Percentiles rank a stretch among this genome's conserved stretches.
phyloP scores from a whole-genome alignment of 164 flowering plant species.

The Santalum album region DNA sequence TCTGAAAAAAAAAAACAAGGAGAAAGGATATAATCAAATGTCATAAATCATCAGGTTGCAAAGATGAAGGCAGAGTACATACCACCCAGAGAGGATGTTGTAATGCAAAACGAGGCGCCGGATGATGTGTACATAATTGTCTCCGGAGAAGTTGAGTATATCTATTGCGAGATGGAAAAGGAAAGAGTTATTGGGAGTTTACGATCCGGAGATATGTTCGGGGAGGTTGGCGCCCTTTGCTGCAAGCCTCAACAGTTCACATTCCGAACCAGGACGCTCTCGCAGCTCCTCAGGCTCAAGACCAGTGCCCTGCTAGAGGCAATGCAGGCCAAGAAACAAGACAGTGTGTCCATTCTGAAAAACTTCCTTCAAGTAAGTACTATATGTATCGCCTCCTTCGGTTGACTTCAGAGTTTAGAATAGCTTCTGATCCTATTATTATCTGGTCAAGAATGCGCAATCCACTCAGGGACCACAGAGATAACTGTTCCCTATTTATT shows the following conservation, averaged over 20 bases:
- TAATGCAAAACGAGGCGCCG: slow-evolving; percentile 74
- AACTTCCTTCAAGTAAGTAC: slow-evolving; percentile 72
- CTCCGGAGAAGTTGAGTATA: slow-evolving; percentile 79
- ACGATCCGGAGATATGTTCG: slow-evolving; percentile 57
- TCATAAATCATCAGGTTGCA: slow-evolving; percentile 40
- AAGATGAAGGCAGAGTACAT: slow-evolving; percentile 87
- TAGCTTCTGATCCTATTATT: too few species aligned
- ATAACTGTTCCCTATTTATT: too few species aligned
- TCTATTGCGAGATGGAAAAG: slow-evolving; percentile 35
- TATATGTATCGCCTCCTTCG: too few species aligned
- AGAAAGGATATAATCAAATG: background rate
- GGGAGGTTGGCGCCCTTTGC: slow-evolving; percentile 82
- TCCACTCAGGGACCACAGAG: too few species aligned
- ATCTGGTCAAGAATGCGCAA: too few species aligned
- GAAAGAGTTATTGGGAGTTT: slow-evolving; percentile 51
- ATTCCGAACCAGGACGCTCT: slow-evolving; percentile 62
- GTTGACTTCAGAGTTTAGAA: too few species aligned
- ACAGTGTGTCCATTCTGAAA: slow-evolving; percentile 46
- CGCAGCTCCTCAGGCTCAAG: slow-evolving; percentile 69
- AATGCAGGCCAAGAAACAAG: slow-evolving; percentile 53
- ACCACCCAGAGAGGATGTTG: slow-evolving; percentile 86
- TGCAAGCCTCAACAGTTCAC: slow-evolving; percentile 60
- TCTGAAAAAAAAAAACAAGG: too few species aligned
- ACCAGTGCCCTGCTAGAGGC: slow-evolving; percentile 48
- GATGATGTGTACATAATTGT: slow-evolving; percentile 76